These are phyloP conservation scores for Pichia sp. DNA, from an alignment of 1,139 yeast species.

Conservation along the genomic window DNA sequence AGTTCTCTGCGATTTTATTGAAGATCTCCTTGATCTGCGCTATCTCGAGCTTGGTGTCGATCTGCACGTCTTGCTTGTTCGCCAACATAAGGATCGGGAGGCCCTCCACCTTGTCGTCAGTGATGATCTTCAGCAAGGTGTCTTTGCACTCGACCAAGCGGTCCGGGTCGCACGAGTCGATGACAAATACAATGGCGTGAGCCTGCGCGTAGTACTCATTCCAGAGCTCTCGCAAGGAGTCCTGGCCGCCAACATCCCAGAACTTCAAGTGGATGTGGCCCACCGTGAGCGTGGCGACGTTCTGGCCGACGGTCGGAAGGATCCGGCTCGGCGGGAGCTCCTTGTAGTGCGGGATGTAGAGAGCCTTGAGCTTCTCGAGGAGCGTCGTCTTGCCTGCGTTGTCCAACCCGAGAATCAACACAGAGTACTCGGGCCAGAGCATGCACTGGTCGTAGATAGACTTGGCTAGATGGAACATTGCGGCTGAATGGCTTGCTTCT, in stretches of 20 bases:
- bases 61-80: constrained; percentile 77
- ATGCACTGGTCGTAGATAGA: constrained; percentile 56
- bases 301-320: constrained; percentile 75
- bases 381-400: constrained; percentile 94
- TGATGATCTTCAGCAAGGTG: constrained; percentile 46
- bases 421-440: constrained; percentile 61
- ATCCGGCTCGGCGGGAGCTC: constrained; percentile 46
- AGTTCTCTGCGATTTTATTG: constrained; percentile 70
- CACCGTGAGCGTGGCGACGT: constrained; percentile 35
- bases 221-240: constrained; percentile 79
- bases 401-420: constrained; percentile 83
- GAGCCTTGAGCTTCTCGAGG: constrained; percentile 55
- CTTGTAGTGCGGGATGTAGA: constrained; percentile 41
- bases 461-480: constrained; percentile 63
- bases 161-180: constrained; percentile 83
- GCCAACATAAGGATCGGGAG: constrained; percentile 93
- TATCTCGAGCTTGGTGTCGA: constrained; percentile 69
- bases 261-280: constrained; percentile 51
- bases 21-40: constrained; percentile 75
- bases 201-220: constrained; percentile 76
- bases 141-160: constrained; percentile 80
- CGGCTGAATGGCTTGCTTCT: background rate
- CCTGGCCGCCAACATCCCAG: constrained; percentile 98
- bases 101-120: constrained; percentile 58
- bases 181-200: constrained; percentile 87